Conservation (phyloP, 2,329 filamentous ascomycete genomes). For the Colletotrichum somersetense region DNA sequence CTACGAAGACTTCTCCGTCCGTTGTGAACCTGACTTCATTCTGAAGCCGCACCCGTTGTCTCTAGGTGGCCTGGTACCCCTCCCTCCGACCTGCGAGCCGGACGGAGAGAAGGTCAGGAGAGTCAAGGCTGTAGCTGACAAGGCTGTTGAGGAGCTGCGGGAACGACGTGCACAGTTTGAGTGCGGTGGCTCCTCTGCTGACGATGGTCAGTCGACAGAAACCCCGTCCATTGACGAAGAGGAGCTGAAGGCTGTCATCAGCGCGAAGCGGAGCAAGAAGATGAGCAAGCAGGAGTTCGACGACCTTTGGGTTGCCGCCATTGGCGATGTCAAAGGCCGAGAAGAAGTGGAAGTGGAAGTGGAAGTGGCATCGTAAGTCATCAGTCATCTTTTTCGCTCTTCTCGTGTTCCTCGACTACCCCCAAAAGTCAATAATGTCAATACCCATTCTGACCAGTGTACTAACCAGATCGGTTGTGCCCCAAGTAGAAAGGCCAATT, state of each 20-base stretch:
- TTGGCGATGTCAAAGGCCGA: conserved; percentile 76
- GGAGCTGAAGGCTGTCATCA: conserved; percentile 82
- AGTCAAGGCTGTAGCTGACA: conserved; percentile 88
- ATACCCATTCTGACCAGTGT: conserved; percentile 64
- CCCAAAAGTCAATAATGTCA: conserved; percentile 29
- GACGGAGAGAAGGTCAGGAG: conserved; percentile 92
- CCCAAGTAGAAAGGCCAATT: conserved; percentile 78
- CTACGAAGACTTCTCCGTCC: conserved; percentile 79
- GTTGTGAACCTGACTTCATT: conserved; percentile 90
- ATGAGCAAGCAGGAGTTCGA: conserved; percentile 93
- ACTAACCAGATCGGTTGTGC: conserved; percentile 90
- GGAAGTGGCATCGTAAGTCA: conserved; percentile 68
- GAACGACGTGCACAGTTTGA: conserved; percentile 90
- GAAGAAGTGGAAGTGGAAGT: conserved; percentile 74
- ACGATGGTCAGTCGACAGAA: conserved; percentile 69
- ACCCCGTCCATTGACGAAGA: conserved; percentile 74
- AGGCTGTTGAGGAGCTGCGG: conserved; percentile 86
- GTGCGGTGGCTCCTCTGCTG: conserved; percentile 79
- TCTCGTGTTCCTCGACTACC: conserved; percentile 9
- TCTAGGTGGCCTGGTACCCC: conserved; percentile 81
- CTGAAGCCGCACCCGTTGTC: conserved; percentile 87
- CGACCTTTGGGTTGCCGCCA: conserved; percentile 82
- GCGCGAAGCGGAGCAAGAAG: conserved; percentile 81
- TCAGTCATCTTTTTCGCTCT: conserved; percentile 34
- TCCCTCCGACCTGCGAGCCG: conserved; percentile 92